Evolutionary conservation across 2,329 filamentous ascomycete genomes (phyloP).

Genomic region (Paramyrothecium sp.): DNA sequence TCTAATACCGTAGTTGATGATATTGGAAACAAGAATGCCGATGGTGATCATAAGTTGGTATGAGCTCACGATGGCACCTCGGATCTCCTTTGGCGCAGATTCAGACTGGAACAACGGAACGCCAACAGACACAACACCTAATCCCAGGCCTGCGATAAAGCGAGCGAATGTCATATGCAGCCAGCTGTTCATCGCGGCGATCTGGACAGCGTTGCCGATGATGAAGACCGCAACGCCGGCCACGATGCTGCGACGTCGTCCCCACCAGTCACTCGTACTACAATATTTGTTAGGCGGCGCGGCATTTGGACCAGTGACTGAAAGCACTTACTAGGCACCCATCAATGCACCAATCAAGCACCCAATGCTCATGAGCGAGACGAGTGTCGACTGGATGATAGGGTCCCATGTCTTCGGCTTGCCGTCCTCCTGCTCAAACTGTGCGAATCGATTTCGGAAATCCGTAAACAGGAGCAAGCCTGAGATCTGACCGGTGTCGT

Average conservation of each 20-base stretch:
- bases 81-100: conserved; percentile 59
- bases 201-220: conserved; percentile 65
- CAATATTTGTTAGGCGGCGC: conserved; percentile 11
- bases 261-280: conserved; percentile 55
- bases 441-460: conserved; percentile 56
- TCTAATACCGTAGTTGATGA: conserved; percentile 52
- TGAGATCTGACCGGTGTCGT: conserved; percentile 61
- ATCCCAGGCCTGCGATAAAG: conserved; percentile 64
- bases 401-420: conserved; percentile 32
- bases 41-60: conserved; percentile 75
- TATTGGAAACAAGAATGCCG: conserved; percentile 60
- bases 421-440: conserved; percentile 35
- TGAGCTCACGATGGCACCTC: conserved; percentile 63
- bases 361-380: conserved; percentile 56
- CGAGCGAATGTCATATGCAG: conserved; percentile 65
- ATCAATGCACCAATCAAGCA: conserved; percentile 53
- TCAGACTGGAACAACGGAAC: conserved; percentile 69
- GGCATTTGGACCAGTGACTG: too few species aligned
- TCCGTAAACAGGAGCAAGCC: conserved; percentile 48
- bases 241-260: conserved; percentile 54
- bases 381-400: conserved; percentile 48
- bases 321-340: conserved; percentile 40
- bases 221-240: conserved; percentile 56
- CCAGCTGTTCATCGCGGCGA: conserved; percentile 58
- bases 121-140: conserved; percentile 64